Evolutionary conservation across 176 grass and related monocot genomes (phyloP), one percentile per base, ranked within the genome.

Genomic region (barley (Hordeum vulgare)): DNA sequence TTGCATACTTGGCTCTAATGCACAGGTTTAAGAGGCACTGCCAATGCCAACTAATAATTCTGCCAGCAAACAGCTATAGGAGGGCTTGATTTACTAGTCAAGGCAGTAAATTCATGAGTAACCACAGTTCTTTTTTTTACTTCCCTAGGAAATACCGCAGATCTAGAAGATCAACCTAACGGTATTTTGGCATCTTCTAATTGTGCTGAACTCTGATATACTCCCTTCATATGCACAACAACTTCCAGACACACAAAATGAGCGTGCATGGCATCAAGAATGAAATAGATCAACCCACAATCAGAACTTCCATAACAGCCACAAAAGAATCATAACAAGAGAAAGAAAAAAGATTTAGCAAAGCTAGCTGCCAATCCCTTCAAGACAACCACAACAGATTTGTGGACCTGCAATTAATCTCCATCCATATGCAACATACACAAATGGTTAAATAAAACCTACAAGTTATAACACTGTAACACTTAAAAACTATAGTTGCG

Each of bases 11-110:
- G 74, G n/a, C 27, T 71, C 60, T 62, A 60, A 79, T 68, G 11
- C 80, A 86, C 57, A 49, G 40, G 84, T 87, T 87, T 79, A 84
- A 90, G 27, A 87, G 68, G 49, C 15, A 63, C 29, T 40, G 67
- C 56, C 89, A 84, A 90, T 66, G 21, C 60, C 67, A 83, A 86
- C 74, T 74, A 90, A 86, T 75, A 80, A 68, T 34, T 79, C 78
- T 49, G 36, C 75, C 58, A 74, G 45, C 35, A 85, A 61, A 77
- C 33, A 85, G 76, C 87, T 71, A 20, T 56, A 27, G 6, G 58
- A 41, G 21, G 34, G 13, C 76, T 77, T 56, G 62, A 63, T 71
- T 80, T 71, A 42, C 75, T 62, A 61, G 39, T 89, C 63, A 77
- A 77, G 41, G 5, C 23, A 68, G 62, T 62, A 85, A 76, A 26